A percentile compares a stretch with the other conserved stretches of the same genome.
These are phyloP conservation scores for Cyclotella baltica DNA, from an alignment of 108 stramenopile species.

Conservation along the genomic window DNA sequence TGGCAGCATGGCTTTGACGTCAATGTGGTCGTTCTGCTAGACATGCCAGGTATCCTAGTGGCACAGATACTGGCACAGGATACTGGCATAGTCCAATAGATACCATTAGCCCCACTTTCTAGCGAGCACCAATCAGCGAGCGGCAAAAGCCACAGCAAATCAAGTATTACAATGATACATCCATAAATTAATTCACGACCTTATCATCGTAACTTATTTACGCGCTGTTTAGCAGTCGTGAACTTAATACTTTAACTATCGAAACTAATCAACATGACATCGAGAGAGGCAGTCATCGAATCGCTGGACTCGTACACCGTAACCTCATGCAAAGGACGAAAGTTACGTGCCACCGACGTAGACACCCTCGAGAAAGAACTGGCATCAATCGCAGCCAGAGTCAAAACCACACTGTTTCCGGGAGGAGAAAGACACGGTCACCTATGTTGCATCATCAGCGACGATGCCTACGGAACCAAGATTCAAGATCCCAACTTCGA, in stretches of 20 bases:
- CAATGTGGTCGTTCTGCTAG: background rate
- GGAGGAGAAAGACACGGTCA: background rate
- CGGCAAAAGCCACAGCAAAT: background rate
- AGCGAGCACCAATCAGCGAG: too few relatives aligned
- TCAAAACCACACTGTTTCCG: background rate
- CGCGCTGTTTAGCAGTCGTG: conserved; percentile 8
- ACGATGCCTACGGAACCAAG: background rate
- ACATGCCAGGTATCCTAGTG: too few relatives aligned
- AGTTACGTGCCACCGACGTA: background rate
- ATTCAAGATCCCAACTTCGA: background rate
- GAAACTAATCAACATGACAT: background rate
- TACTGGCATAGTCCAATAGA: too few relatives aligned
- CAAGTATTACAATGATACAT: background rate
- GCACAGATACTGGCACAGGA: too few relatives aligned
- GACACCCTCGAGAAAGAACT: background rate
- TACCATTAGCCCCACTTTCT: too few relatives aligned
- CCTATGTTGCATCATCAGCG: background rate
- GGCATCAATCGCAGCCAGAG: background rate
- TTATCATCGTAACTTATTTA: background rate
- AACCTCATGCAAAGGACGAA: background rate
- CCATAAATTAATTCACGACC: conserved; percentile 9
- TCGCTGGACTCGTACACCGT: background rate
- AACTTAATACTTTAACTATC: background rate
- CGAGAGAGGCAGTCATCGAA: conserved; percentile 2
- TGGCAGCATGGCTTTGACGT: background rate